Evolutionary conservation across 305 asterid species (phyloP), one percentile per base, ranked within the genome.

Genomic region (Withania somnifera): DNA sequence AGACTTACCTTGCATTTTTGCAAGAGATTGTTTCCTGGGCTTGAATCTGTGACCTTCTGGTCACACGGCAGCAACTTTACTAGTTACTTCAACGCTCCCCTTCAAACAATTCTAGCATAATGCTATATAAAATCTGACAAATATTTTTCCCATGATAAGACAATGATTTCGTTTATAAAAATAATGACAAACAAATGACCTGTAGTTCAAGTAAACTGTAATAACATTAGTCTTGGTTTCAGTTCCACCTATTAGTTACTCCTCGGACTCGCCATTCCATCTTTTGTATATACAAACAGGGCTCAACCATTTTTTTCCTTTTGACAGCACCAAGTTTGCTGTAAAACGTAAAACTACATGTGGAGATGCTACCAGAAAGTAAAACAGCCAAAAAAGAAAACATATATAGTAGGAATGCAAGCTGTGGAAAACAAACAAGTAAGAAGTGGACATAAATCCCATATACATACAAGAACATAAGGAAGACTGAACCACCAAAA

Each of bases 401-500:
- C 50, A 56, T 11, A 32, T 17, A 40, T 40, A 42, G 67, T 64
- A 82, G 45, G 50, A 45, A 83, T 6, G 67, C 60, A 50, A 75
- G 24, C 61, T 67, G 67, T 7, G n/a, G 67, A 34, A 78, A 81
- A 82, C 71, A 82, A 82, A 34, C 15, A 85, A 77, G 45, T 58
- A 28, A 24, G 22, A 52, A 66, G 82, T 20, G 28, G 63, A 51
- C 54, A 81, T 50, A 54, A 64, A 54, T 77, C 83, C 26, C 15
- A 81, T 86, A 5, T 64, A 89, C 97, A 76, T 94, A 95, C 99
- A 36, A 94, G 91, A 84, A 92, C 97, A 81, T 88, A 94, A 28
- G 94, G 98, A 84, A 94, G 98, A 78, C 87, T 87, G 85, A 47
- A 82, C 98, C 99, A 95, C 99, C 98, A 95, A 30, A 81, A 82